Percentiles rank a stretch among this genome's conserved stretches.
phyloP scores from a whole-genome alignment of 2,329 filamentous ascomycete species.

The Botryosphaeria dothidea region DNA sequence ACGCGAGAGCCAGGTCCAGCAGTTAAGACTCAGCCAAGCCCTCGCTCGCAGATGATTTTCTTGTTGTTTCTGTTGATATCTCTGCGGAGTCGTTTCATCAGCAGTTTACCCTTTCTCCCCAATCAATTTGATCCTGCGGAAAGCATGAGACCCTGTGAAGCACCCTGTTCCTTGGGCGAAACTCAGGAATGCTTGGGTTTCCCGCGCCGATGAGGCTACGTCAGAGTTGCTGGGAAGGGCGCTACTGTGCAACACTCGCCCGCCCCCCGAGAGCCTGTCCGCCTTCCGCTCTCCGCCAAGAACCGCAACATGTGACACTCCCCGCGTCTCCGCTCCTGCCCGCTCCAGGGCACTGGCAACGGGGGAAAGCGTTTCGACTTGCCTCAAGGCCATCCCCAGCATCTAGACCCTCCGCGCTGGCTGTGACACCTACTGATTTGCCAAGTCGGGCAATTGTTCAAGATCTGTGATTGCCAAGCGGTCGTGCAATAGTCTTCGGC shows the following conservation, averaged over 20 bases:
- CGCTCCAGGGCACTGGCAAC: constrained; percentile 2
- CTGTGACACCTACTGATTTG: neutral
- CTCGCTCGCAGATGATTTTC: neutral
- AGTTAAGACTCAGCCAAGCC: neutral
- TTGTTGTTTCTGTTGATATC: neutral
- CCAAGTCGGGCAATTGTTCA: neutral
- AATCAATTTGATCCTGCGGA: neutral
- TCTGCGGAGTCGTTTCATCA: neutral
- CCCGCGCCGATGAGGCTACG: neutral
- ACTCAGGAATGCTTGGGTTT: neutral
- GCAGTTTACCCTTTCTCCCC: neutral
- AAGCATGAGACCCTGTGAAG: neutral
- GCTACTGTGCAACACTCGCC: neutral
- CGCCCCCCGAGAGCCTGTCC: neutral
- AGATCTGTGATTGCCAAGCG: neutral
- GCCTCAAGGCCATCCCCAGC: neutral
- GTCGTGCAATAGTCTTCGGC: neutral
- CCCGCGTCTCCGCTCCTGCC: constrained; percentile 1
- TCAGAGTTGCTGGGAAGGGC: neutral
- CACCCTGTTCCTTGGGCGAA: neutral
- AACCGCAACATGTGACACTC: neutral
- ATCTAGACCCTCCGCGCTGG: neutral
- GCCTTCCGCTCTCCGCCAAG: constrained; percentile 1
- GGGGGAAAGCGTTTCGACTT: constrained; percentile 8
- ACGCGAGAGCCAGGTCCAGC: neutral